Evolutionary conservation across 495 filamentous ascomycete genomes (phyloP), one percentile per base, ranked within the genome.

Genomic region (Penicillium coffeae): DNA sequence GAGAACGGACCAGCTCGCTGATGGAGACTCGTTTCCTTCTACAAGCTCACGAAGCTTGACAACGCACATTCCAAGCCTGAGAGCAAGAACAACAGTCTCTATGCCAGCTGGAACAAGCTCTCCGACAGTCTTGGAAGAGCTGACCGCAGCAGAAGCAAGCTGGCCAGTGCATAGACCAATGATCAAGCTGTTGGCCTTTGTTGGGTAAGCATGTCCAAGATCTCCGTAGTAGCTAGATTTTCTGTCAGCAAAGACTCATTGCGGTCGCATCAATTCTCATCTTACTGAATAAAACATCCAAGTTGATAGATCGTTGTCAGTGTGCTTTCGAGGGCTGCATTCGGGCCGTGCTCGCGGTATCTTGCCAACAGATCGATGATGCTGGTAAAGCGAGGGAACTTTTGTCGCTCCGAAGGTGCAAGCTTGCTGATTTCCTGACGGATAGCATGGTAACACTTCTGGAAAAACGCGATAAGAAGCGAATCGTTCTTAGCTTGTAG

Each of bases 211-310:
- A 48, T 79, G 70, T 15, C 71, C 72, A 54, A 77, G 76, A 51
- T 81, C 81, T 19, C 77, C 78, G 52, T 64, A 63, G 48, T 62
- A 59, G 48, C 77, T 72, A 60, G 55, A 18, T 21, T 7, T 16
- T 32, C 15, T 36, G 21, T 48, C 15, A 52, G 52, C 27, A 41
- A 54, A 18, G 13, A 34, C 18, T 20, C 16, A 20, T 32, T 8
- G 6, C 0, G 9, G 13, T 47, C 20, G 2, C 1, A 3, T 5
- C 21, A 1, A 0, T 37, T 14, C 7, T 6, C 12, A 10, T 9
- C 82, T 76, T 73, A 90, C 85, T 86, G 80, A 50, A 91, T 86
- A 54, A 88, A 90, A 53, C 86, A 82, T 38, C 78, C 84, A 19
- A 91, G 57, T 59, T 93, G 87, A 22, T 85, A 76, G 37, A 87